Percentiles rank a stretch among this genome's conserved stretches.
phyloP scores from a whole-genome alignment of 805 yeast genomes.

The Candida caryicola region DNA sequence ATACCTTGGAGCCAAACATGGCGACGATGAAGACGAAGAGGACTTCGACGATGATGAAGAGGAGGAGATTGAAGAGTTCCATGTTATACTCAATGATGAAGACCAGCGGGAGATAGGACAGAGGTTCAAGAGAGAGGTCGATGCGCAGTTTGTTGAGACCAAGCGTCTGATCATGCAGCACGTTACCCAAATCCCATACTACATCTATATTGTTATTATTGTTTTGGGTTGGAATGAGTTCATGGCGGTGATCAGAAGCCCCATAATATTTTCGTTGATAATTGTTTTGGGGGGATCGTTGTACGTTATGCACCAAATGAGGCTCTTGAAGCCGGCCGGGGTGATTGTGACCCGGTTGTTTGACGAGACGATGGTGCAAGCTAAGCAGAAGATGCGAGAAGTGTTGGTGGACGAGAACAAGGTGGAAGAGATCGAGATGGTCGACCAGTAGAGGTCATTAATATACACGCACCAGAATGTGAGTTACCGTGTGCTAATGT shows the following conservation, averaged over 20 bases:
- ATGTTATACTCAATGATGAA: slow-evolving; percentile 4
- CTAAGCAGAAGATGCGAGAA: slow-evolving; percentile 59
- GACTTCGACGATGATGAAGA: slow-evolving; percentile 27
- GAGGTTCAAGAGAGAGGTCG: slow-evolving; percentile 68
- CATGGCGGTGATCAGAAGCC: slow-evolving; percentile 81
- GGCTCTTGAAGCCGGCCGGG: slow-evolving; percentile 73
- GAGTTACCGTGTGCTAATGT: no score
- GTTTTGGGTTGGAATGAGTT: slow-evolving; percentile 96
- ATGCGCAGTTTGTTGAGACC: slow-evolving; percentile 79
- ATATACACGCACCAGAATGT: no score
- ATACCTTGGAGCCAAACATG: slow-evolving; percentile 22
- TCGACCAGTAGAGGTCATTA: not conserved
- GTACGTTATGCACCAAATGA: slow-evolving; percentile 66
- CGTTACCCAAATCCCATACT: slow-evolving; percentile 77
- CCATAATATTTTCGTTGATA: slow-evolving; percentile 67
- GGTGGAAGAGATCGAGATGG: slow-evolving; percentile 1
- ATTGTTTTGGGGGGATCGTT: slow-evolving; percentile 57
- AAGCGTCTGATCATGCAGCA: slow-evolving; percentile 80
- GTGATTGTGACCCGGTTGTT: slow-evolving; percentile 55
- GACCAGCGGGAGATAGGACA: slow-evolving; percentile 4
- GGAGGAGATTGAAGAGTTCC: slow-evolving; percentile 20
- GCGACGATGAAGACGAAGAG: slow-evolving; percentile 29
- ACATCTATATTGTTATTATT: slow-evolving; percentile 67
- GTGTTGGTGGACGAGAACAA: slow-evolving; percentile 49
- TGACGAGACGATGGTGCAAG: slow-evolving; percentile 55